phyloP scores from a whole-genome alignment of 2,329 filamentous ascomycete genomes.

The Trichoderma arundinaceum region DNA sequence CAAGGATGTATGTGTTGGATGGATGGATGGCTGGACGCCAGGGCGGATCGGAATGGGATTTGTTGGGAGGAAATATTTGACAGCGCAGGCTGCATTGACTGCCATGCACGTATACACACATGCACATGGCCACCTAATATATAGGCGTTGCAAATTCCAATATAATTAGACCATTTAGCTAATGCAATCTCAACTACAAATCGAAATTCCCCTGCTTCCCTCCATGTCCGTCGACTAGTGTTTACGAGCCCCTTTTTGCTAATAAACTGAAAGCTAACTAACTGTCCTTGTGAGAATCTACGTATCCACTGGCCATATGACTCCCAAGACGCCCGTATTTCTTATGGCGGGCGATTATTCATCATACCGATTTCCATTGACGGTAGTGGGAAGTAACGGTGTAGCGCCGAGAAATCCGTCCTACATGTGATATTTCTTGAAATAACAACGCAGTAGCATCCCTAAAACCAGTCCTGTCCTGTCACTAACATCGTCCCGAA shows the following conservation, averaged over 20 bases:
- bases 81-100: constrained; percentile 12
- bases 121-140: constrained; percentile 7
- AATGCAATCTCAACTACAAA: constrained; percentile 26
- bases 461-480: background rate
- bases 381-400: background rate
- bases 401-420: background rate
- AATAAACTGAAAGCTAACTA: background rate
- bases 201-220: background rate
- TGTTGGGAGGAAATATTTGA: constrained; percentile 1
- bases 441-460: background rate
- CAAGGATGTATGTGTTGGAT: constrained; percentile 8
- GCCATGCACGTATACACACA: background rate
- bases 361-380: background rate
- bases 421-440: background rate
- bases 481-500: constrained; percentile 2
- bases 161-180: constrained; percentile 28
- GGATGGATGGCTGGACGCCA: background rate
- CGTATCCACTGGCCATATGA: background rate
- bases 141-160: constrained; percentile 24
- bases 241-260: background rate
- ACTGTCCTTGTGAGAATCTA: background rate
- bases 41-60: background rate
- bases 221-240: background rate
- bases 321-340: background rate
- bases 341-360: background rate